Percentiles rank a stretch among this genome's conserved stretches.
phyloP scores from a whole-genome alignment of 768 basidiomycete genomes.

The Leucocoprinus sp. region DNA sequence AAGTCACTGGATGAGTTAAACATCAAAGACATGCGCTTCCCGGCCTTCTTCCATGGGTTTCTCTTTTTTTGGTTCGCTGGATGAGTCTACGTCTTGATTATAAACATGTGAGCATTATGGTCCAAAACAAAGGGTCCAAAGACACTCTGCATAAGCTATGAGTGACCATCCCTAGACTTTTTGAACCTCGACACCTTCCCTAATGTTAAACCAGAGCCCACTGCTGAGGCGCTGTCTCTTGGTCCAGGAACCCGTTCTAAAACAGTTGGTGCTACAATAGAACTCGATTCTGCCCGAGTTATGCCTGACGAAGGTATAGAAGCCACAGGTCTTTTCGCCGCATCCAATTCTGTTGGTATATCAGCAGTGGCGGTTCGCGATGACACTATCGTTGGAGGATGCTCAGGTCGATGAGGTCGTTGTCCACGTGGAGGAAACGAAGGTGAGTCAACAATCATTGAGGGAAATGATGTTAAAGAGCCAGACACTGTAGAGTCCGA shows the following conservation, averaged over 20 bases:
- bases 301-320: not conserved
- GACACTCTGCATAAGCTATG: not conserved
- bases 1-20: too few species aligned
- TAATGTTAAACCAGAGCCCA: conserved; percentile 5
- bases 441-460: conserved; percentile 31
- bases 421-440: conserved; percentile 25
- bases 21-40: too few species aligned
- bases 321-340: not conserved
- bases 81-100: not conserved
- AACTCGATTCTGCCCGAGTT: not conserved
- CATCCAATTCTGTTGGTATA: not conserved
- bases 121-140: not conserved
- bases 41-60: too few species aligned
- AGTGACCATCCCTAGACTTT: conserved; percentile 15
- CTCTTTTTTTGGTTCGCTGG: too few species aligned
- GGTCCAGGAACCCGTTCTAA: conserved; percentile 7
- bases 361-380: not conserved
- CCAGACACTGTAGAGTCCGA: not conserved
- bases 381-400: conserved; percentile 16
- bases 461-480: not conserved
- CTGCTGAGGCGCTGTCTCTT: not conserved
- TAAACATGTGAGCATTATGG: not conserved
- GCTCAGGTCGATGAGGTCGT: conserved; percentile 13
- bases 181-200: conserved; percentile 24
- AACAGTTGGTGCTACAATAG: conserved; percentile 8